phyloP scores from a whole-genome alignment of 371 early-diverging fungal genomes.

The Mortierella polycephala region DNA sequence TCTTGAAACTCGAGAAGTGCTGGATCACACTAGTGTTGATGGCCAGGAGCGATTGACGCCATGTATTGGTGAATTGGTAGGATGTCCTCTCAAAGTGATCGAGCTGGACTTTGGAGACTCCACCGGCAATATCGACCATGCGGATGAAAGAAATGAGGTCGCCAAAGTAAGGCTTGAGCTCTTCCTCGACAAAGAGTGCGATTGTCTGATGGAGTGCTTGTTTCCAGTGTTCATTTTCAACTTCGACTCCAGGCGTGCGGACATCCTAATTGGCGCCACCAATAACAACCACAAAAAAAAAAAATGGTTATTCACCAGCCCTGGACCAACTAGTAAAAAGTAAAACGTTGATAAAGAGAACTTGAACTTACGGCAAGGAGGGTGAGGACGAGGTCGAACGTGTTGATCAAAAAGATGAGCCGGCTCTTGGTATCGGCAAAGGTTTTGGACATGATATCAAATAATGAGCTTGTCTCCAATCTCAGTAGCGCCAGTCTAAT shows the following conservation, averaged over 20 bases:
- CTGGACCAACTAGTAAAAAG: too few species aligned
- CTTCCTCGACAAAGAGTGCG: slow-evolving; percentile 86
- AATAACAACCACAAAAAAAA: neutral
- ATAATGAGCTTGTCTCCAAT: slow-evolving; percentile 80
- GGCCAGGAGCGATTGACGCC: slow-evolving; percentile 78
- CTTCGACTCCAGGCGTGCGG: slow-evolving; percentile 69
- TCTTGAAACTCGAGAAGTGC: slow-evolving; percentile 92
- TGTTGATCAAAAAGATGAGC: slow-evolving; percentile 90
- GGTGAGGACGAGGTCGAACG: slow-evolving; percentile 85
- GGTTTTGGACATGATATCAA: slow-evolving; percentile 78
- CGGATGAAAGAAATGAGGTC: slow-evolving; percentile 80
- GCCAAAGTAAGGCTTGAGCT: slow-evolving; percentile 84
- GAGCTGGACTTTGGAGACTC: slow-evolving; percentile 42
- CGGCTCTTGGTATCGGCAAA: slow-evolving; percentile 73
- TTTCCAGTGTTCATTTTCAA: slow-evolving; percentile 79
- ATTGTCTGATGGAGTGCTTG: slow-evolving; percentile 75
- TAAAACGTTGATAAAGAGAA: neutral
- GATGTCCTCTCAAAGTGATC: slow-evolving; percentile 73
- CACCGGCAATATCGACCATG: slow-evolving; percentile 67
- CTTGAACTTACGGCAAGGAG: slow-evolving; percentile 65
- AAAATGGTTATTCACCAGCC: neutral
- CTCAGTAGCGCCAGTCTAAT: slow-evolving; percentile 78
- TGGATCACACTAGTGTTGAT: slow-evolving; percentile 88
- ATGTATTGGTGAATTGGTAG: slow-evolving; percentile 78
- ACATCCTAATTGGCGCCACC: slow-evolving; percentile 64